Percentiles rank a stretch among this genome's conserved stretches.
These are phyloP conservation scores for Fagopyrum esculentum DNA, from an alignment of 148 eudicot species.

Conservation along the genomic window DNA sequence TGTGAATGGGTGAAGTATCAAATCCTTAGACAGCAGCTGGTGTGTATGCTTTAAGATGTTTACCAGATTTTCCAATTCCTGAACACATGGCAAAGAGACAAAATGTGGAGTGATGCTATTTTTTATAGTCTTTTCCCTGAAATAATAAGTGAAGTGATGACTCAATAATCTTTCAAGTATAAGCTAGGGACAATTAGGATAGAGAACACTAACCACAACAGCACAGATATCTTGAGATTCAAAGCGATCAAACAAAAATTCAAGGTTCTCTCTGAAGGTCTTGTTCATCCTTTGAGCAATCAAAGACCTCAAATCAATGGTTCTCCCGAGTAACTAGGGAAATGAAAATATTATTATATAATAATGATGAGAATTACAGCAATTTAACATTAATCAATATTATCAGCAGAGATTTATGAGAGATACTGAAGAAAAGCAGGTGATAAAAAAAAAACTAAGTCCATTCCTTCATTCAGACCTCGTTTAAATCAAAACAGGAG, in stretches of 20 bases:
- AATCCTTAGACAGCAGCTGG: slow-evolving; percentile 63
- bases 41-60: slow-evolving; percentile 74
- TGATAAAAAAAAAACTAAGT: neutral
- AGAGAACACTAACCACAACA: slow-evolving; percentile 53
- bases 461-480: neutral
- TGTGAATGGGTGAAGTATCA: slow-evolving; percentile 67
- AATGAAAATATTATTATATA: neutral
- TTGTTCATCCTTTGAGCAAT: slow-evolving; percentile 90
- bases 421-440: neutral
- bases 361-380: neutral
- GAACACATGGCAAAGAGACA: slow-evolving; percentile 21
- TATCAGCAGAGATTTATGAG: neutral
- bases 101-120: neutral
- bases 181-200: neutral
- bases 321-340: slow-evolving; percentile 83
- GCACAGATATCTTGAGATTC: slow-evolving; percentile 98
- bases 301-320: slow-evolving; percentile 77
- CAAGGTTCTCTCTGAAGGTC: slow-evolving; percentile 84
- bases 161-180: neutral
- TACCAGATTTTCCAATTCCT: slow-evolving; percentile 92
- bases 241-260: slow-evolving; percentile 84
- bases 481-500: neutral
- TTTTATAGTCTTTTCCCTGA: neutral
- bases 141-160: neutral
- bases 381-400: neutral